A percentile compares a stretch with the other conserved stretches of the same genome.
Evolutionary conservation across 108 stramenopile species (phyloP).

Genomic region (Parmales sp.): DNA sequence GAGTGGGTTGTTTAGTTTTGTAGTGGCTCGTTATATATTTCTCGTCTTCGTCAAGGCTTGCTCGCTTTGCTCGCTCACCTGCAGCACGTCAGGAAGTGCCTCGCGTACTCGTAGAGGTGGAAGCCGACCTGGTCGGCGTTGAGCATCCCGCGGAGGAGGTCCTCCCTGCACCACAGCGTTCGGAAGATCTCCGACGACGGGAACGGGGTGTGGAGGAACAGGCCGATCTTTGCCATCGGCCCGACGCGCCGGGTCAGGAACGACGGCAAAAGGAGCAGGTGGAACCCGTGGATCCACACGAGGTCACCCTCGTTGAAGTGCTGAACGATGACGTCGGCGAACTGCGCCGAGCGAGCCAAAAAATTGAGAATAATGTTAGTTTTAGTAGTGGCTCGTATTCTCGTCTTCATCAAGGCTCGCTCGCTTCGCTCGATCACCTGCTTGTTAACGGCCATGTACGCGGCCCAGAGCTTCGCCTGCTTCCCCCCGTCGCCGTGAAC

Average conservation of each 20-base stretch:
- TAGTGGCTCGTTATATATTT: too few relatives aligned
- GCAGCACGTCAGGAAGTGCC: constrained; percentile 53
- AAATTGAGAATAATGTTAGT: too few relatives aligned
- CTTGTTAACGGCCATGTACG: constrained; percentile 44
- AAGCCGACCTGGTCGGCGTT: constrained; percentile 57
- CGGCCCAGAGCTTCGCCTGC: constrained; percentile 71
- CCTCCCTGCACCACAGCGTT: constrained; percentile 42
- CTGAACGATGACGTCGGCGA: constrained; percentile 44
- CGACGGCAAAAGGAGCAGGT: constrained; percentile 47
- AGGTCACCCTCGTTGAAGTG: constrained; percentile 53
- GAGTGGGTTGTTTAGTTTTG: too few relatives aligned
- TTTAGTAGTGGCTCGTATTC: too few relatives aligned
- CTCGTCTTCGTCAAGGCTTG: too few relatives aligned
- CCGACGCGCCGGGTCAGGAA: constrained; percentile 33
- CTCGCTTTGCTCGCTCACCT: too few relatives aligned
- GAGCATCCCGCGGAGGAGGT: constrained; percentile 54
- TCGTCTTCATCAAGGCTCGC: too few relatives aligned
- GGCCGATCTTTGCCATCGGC: constrained; percentile 32
- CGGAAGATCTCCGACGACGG: constrained; percentile 57
- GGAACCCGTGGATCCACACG: constrained; percentile 57
- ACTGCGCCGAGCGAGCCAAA: too few relatives aligned
- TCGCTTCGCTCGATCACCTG: too few relatives aligned
- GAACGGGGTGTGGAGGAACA: constrained; percentile 62
- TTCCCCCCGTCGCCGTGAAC: constrained; percentile 45
- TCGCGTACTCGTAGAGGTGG: constrained; percentile 58